Percentiles rank a stretch among this genome's conserved stretches.
phyloP scores from a whole-genome alignment of 768 basidiomycete species.

The Rhizopogon sp. region DNA sequence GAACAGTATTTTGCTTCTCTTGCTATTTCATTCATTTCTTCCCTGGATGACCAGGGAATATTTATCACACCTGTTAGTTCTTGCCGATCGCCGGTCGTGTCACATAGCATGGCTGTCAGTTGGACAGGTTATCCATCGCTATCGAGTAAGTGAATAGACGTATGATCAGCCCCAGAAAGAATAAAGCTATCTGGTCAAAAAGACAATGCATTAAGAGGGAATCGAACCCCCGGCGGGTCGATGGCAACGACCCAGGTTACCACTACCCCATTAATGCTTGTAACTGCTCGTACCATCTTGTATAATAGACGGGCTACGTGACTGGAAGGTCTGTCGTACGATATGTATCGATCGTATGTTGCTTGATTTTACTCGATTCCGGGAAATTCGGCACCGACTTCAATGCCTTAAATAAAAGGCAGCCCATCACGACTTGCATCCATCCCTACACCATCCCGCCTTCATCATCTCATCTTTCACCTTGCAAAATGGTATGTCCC shows the following conservation, averaged over 20 bases:
- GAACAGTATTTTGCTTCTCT: slow-evolving; percentile 2
- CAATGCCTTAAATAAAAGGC: slow-evolving; percentile 9
- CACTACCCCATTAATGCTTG: slow-evolving; percentile 28
- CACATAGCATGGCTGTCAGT: not conserved
- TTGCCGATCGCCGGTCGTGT: not conserved
- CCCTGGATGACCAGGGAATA: not conserved
- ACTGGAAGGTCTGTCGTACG: not conserved
- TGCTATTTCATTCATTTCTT: slow-evolving; percentile 8
- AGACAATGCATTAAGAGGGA: slow-evolving; percentile 60
- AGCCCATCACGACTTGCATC: slow-evolving; percentile 29
- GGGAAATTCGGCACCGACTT: not conserved
- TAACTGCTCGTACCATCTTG: not conserved
- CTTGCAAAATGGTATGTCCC: slow-evolving; percentile 48
- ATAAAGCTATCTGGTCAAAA: too few species aligned
- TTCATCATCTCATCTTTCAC: slow-evolving; percentile 27
- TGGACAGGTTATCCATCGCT: not conserved
- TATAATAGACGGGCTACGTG: not conserved
- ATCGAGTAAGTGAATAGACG: not conserved
- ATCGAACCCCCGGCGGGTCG: slow-evolving; percentile 78
- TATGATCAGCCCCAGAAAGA: too few species aligned
- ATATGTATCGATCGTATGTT: not conserved
- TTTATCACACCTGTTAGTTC: not conserved
- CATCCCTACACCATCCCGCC: slow-evolving; percentile 31
- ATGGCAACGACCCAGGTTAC: slow-evolving; percentile 31
- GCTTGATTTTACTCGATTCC: not conserved